phyloP scores from a whole-genome alignment of 2,329 filamentous ascomycete genomes.

The Plenodomus tracheiphilus region DNA sequence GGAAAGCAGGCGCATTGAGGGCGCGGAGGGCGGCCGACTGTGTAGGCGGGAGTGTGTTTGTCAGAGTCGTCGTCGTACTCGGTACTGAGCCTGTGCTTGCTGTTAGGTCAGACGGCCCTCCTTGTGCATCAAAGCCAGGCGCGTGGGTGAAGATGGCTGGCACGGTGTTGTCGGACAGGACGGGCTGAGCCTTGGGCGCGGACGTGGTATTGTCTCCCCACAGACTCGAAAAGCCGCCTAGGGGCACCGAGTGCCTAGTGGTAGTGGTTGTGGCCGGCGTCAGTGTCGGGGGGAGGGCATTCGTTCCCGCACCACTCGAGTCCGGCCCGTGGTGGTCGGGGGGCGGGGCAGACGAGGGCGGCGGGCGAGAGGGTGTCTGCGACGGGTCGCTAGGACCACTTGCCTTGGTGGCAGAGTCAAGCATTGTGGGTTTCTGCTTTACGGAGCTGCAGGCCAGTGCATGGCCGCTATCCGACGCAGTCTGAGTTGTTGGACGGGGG shows the following conservation, averaged over 20 bases:
- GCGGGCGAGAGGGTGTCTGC: constrained; percentile 25
- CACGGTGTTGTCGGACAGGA: constrained; percentile 17
- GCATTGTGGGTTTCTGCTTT: constrained; percentile 39
- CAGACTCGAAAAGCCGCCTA: constrained; percentile 38
- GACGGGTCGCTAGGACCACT: constrained; percentile 26
- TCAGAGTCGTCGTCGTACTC: constrained; percentile 42
- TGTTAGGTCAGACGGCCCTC: constrained; percentile 33
- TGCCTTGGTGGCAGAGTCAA: constrained; percentile 30
- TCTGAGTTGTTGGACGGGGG: constrained; percentile 39
- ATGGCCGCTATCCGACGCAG: constrained; percentile 38
- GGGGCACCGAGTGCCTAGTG: constrained; percentile 38
- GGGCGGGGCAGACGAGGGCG: constrained; percentile 21
- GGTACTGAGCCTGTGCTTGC: constrained; percentile 39
- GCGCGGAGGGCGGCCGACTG: constrained; percentile 45
- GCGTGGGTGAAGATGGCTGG: constrained; percentile 36
- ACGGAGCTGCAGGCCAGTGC: constrained; percentile 44
- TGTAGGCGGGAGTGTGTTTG: constrained; percentile 41
- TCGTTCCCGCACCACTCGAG: constrained; percentile 21
- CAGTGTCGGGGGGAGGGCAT: constrained; percentile 34
- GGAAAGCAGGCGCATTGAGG: constrained; percentile 45
- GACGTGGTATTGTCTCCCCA: constrained; percentile 30
- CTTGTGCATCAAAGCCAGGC: constrained; percentile 32
- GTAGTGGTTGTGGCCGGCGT: constrained; percentile 39
- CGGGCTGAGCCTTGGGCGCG: constrained; percentile 13
- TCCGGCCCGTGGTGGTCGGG: constrained; percentile 21